phyloP scores from a whole-genome alignment of 2,329 filamentous ascomycete genomes.

The Colletotrichum sp. region DNA sequence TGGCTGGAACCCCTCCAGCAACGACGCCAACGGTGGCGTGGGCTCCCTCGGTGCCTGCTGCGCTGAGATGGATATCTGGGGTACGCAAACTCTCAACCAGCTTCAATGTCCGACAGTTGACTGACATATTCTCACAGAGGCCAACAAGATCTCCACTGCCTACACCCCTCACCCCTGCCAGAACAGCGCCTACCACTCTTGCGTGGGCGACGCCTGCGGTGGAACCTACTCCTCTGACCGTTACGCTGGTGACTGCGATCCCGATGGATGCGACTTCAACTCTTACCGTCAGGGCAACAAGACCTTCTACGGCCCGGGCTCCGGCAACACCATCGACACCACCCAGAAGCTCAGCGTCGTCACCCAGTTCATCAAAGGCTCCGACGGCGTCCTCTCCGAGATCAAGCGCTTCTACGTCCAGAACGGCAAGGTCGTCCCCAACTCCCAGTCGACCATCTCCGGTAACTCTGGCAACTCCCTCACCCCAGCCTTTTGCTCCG shows the following conservation, averaged over 20 bases:
- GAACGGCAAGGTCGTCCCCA: conserved; percentile 62
- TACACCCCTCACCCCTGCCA: conserved; percentile 71
- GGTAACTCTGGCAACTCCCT: conserved; percentile 52
- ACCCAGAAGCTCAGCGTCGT: conserved; percentile 67
- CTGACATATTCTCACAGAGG: conserved; percentile 52
- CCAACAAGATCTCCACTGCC: conserved; percentile 69
- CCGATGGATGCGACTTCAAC: conserved; percentile 76
- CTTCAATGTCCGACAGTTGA: not conserved
- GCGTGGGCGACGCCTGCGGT: conserved; percentile 56
- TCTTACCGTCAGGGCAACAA: conserved; percentile 69
- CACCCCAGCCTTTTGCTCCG: conserved; percentile 62
- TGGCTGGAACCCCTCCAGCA: conserved; percentile 55
- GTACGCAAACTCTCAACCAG: conserved; percentile 26
- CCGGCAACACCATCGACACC: conserved; percentile 63
- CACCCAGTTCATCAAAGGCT: conserved; percentile 63
- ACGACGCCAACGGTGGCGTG: conserved; percentile 60
- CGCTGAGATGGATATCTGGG: conserved; percentile 66
- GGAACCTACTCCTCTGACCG: conserved; percentile 58
- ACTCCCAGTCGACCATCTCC: conserved; percentile 47
- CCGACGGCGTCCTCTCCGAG: conserved; percentile 59
- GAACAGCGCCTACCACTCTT: conserved; percentile 53
- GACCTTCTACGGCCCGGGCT: conserved; percentile 64
- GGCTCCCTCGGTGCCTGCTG: conserved; percentile 62
- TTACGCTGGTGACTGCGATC: conserved; percentile 69
- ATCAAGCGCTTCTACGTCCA: conserved; percentile 72